Conservation (phyloP, 306 rosid genomes). For the Cajanus cajan region DNA sequence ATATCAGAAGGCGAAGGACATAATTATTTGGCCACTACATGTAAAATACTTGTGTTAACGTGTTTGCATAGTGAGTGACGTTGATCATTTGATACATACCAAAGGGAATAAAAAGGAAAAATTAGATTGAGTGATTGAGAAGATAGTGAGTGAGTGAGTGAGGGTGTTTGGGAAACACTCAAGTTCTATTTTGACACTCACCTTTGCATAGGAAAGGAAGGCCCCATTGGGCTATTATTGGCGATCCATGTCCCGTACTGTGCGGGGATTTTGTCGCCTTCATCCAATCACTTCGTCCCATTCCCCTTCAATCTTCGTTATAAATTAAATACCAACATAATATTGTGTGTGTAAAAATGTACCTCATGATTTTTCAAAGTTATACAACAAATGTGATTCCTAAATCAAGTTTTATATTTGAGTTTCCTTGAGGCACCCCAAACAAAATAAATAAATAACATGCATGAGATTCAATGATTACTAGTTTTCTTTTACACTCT, state of each 20-base stretch:
- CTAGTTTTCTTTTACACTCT: no score
- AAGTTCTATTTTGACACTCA: neutral
- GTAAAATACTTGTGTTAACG: neutral
- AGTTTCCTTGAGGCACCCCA: no score
- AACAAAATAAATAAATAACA: no score
- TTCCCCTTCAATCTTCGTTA: neutral
- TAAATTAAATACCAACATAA: no score
- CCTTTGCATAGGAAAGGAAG: neutral
- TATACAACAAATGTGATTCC: no score
- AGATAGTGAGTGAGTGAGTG: neutral
- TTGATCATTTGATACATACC: neutral
- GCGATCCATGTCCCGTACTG: neutral
- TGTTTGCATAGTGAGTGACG: neutral
- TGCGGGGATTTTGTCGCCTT: constrained; percentile 28
- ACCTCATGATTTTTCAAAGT: no score
- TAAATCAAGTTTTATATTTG: no score
- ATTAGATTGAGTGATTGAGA: neutral
- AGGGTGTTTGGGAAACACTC: neutral
- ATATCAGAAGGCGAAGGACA: neutral
- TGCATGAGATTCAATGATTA: no score
- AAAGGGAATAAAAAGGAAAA: neutral
- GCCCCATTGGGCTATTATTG: constrained; percentile 14
- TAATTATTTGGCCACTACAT: neutral
- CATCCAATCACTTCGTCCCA: neutral
- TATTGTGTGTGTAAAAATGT: no score